Base-by-base conservation (phyloP, 768 basidiomycete species). In the Lactarius deliciosus region DNA sequence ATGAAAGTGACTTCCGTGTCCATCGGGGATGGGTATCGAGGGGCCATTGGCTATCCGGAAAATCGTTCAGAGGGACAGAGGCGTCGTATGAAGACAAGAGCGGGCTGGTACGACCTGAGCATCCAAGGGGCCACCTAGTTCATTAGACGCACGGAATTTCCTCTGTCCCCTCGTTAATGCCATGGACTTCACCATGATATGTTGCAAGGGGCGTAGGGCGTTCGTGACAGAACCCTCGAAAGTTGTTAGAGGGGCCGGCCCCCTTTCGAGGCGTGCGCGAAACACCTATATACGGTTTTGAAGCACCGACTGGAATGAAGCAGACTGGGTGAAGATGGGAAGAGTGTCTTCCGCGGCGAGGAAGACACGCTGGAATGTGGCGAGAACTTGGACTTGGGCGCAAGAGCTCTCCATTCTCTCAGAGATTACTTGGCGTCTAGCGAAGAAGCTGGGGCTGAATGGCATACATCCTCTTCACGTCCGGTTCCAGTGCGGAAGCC, bases 101-200 rank as follows among this genome's bases (percentile, higher is more conserved):
- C 18, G 15, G 20, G 22, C 10, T 15, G 30, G 34, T 61, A 65
- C n/a, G 53, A 18, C 30, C 34, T 2, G 56, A 61, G 11, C 15
- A 10, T 18, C 7, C 45, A 45, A 61, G 4, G 20, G 45, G 57
- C 25, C 18, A 16, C 38, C 57, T 53, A 47, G 38, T 36, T 53
- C 13, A 15, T 61, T 30, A 11, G 18, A 61, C 45, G 30, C 28
- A 59, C 43, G 58, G 50, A 36, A 41, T n/a, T 32, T 64, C 64
- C 22, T 32, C 43, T 55, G 5, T 8, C 8, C 18, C 55, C 43
- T 36, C 30, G 57, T 28, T 50, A 8, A 20, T 56, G 8, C 56
- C 32, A 43, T n/a, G 10, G 60, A 34, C 30, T 25, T 50, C 22
- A 50, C 47, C 47, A 25, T 22, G 10, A 22, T 45, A 22, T n/a